Conservation (phyloP, 1,139 yeast genomes). For the Geotrichum aggregatum region DNA sequence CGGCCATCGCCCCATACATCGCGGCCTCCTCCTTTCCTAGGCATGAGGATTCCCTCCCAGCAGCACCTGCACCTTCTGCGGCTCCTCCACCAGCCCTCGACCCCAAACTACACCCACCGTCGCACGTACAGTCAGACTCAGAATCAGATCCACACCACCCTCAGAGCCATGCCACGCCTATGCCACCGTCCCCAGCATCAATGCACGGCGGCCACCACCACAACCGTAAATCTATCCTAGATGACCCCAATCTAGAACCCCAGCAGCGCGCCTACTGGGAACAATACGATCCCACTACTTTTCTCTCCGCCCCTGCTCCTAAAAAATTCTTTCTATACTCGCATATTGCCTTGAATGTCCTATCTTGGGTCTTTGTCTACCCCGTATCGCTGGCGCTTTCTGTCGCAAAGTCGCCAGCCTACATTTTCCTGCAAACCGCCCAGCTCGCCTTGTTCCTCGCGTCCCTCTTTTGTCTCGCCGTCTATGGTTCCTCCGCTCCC, state of each 20-base stretch:
- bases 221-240: slow-evolving; percentile 75
- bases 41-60: no score
- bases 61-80: no score
- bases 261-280: slow-evolving; percentile 79
- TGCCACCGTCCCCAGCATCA: slow-evolving; percentile 37
- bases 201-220: slow-evolving; percentile 28
- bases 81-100: no score
- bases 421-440: slow-evolving; percentile 52
- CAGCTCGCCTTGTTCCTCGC: slow-evolving; percentile 48
- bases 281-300: slow-evolving; percentile 73
- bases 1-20: no score
- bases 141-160: no score
- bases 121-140: no score
- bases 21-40: no score
- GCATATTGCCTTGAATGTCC: slow-evolving; percentile 51
- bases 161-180: slow-evolving; percentile 1
- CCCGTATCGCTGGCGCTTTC: slow-evolving; percentile 69
- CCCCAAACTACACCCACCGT: no score
- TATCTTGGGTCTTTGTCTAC: slow-evolving; percentile 55
- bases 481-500: slow-evolving; percentile 60
- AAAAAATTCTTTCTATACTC: slow-evolving; percentile 52
- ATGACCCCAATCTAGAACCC: slow-evolving; percentile 58
- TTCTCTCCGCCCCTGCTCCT: slow-evolving; percentile 49
- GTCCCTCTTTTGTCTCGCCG: slow-evolving; percentile 55
- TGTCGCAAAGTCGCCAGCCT: slow-evolving; percentile 54